Percentiles rank a stretch among this genome's conserved stretches.
Evolutionary conservation across 208 protist species (phyloP).

Genomic region (Endotrypanum monterogeii): DNA sequence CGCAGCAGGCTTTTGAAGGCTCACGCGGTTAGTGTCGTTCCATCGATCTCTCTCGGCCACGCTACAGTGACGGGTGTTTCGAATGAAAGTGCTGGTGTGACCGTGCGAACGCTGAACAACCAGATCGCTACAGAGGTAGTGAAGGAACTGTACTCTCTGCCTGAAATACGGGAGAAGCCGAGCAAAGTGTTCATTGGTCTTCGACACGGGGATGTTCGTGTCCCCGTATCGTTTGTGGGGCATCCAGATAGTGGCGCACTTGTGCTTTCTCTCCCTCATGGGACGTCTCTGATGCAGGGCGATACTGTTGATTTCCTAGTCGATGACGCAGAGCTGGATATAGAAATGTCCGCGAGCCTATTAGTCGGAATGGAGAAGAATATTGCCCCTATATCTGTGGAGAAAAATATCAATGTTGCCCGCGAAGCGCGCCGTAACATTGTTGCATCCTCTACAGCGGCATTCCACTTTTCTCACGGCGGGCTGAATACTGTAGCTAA

Average conservation of each 20-base stretch:
- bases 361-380: constrained; percentile 63
- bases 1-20: constrained; percentile 69
- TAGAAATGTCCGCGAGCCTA: constrained; percentile 65
- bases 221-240: constrained; percentile 77
- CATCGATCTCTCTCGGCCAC: constrained; percentile 67
- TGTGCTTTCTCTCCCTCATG: constrained; percentile 41
- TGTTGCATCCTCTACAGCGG: constrained; percentile 64
- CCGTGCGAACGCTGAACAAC: constrained; percentile 44
- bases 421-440: constrained; percentile 73
- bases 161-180: constrained; percentile 60
- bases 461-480: constrained; percentile 84
- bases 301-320: constrained; percentile 69
- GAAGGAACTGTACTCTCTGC: constrained; percentile 51
- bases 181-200: constrained; percentile 76
- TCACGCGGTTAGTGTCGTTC: constrained; percentile 62
- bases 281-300: constrained; percentile 27
- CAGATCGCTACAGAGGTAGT: constrained; percentile 65
- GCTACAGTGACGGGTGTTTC: constrained; percentile 41
- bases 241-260: constrained; percentile 55
- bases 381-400: constrained; percentile 45
- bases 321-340: constrained; percentile 84
- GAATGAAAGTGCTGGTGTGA: constrained; percentile 47
- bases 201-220: constrained; percentile 39
- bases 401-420: constrained; percentile 79
- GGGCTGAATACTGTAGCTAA: constrained; percentile 73